These are phyloP conservation scores for Pyrus betulifolia DNA, from an alignment of 306 rosid genomes.

Conservation along the genomic window DNA sequence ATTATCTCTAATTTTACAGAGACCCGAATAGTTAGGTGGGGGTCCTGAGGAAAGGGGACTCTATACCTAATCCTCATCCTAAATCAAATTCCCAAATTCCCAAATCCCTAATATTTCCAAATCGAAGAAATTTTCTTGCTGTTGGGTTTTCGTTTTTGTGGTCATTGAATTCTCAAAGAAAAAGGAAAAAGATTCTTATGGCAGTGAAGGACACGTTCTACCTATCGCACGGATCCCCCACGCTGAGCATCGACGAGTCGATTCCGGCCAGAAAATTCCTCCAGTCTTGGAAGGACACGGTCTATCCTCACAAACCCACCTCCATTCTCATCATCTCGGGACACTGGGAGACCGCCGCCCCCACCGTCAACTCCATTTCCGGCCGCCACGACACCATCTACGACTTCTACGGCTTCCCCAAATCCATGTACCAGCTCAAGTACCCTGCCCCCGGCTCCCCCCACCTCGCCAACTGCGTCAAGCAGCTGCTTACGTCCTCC, in stretches of 20 bases:
- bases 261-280: constrained; percentile 44
- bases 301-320: constrained; percentile 22
- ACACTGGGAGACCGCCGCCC: constrained; percentile 57
- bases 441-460: constrained; percentile 90
- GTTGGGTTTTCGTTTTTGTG: too few relatives aligned
- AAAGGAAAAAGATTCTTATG: not conserved
- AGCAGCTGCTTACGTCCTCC: constrained; percentile 40
- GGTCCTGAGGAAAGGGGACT: too few relatives aligned
- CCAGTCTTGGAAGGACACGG: constrained; percentile 36
- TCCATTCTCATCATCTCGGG: constrained; percentile 51
- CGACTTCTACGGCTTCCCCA: constrained; percentile 73
- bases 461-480: constrained; percentile 53
- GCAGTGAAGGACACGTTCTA: constrained; percentile 46
- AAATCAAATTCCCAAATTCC: too few relatives aligned
- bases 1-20: too few relatives aligned
- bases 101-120: too few relatives aligned
- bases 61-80: too few relatives aligned
- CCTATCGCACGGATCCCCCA: constrained; percentile 70
- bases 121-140: too few relatives aligned
- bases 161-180: too few relatives aligned
- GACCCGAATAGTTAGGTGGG: too few relatives aligned
- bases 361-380: constrained; percentile 46
- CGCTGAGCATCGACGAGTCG: constrained; percentile 43
- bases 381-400: constrained; percentile 52
- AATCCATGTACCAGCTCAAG: constrained; percentile 61